These are phyloP conservation scores for Tilletia setariae DNA, from an alignment of 1,284 basidiomycete genomes.

Conservation along the genomic window DNA sequence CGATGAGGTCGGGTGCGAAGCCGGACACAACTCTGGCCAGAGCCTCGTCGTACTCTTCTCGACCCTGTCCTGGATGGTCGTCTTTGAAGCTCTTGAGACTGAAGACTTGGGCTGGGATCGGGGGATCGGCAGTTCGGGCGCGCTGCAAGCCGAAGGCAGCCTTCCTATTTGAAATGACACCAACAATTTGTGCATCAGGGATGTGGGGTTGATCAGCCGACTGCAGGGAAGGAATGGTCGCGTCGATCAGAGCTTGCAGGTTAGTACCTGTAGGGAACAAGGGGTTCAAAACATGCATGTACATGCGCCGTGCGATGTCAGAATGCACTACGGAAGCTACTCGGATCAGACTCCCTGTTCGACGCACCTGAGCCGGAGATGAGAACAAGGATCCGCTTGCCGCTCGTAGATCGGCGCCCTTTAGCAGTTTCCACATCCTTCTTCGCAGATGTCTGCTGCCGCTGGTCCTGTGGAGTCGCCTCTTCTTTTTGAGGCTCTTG, in stretches of 20 bases:
- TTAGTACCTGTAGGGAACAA: constrained; percentile 70
- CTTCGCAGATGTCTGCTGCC: constrained; percentile 1
- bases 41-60: constrained; percentile 81
- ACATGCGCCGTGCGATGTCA: neutral
- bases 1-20: constrained; percentile 72
- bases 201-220: constrained; percentile 60
- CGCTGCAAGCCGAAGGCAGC: constrained; percentile 83
- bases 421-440: constrained; percentile 18
- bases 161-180: constrained; percentile 89
- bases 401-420: constrained; percentile 31
- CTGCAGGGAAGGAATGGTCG: constrained; percentile 59
- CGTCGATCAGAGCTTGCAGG: constrained; percentile 91
- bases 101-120: constrained; percentile 77
- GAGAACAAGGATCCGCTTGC: constrained; percentile 49
- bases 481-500: constrained; percentile 20
- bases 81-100: constrained; percentile 80
- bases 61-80: constrained; percentile 66
- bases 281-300: neutral
- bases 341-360: no score
- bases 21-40: constrained; percentile 70
- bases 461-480: neutral
- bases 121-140: constrained; percentile 66
- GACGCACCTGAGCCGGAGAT: constrained; percentile 45
- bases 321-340: no score
- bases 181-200: constrained; percentile 65